Evolutionary conservation across 208 protist genomes (phyloP).

Genomic region (Acanthamoeba sp.): DNA sequence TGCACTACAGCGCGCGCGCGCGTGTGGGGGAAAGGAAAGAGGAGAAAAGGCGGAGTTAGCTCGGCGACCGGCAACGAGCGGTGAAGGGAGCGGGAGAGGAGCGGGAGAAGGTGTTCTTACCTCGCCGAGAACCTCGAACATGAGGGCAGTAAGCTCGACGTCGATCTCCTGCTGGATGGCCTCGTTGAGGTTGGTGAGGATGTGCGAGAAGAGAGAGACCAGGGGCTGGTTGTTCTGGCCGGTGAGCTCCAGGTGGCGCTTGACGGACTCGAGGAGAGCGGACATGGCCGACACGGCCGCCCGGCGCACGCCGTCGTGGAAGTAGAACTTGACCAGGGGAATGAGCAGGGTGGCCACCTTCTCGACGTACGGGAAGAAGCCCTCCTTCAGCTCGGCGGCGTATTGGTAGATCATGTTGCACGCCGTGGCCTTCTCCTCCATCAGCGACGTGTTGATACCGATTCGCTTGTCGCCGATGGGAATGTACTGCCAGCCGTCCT

Average conservation of each 20-base stretch:
- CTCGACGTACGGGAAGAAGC: constrained; percentile 86
- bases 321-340: constrained; percentile 89
- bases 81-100: not conserved
- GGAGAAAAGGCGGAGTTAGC: not conserved
- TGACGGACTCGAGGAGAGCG: constrained; percentile 31
- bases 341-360: constrained; percentile 83
- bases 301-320: constrained; percentile 83
- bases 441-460: constrained; percentile 84
- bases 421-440: constrained; percentile 92
- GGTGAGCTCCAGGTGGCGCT: constrained; percentile 55
- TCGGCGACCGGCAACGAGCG: not conserved
- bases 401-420: constrained; percentile 87
- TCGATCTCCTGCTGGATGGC: constrained; percentile 81
- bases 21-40: not conserved
- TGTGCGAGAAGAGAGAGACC: constrained; percentile 12
- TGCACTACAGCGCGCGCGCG: not conserved
- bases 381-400: constrained; percentile 83
- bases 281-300: constrained; percentile 69
- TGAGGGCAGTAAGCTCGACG: constrained; percentile 70
- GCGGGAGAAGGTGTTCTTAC: not conserved
- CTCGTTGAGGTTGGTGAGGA: constrained; percentile 73
- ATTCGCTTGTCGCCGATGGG: constrained; percentile 81
- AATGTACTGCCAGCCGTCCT: constrained; percentile 87
- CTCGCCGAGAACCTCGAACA: constrained; percentile 71
- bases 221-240: not conserved